These are phyloP conservation scores for Eragrostis curvula DNA, from an alignment of 176 grass and related monocot species.

Conservation along the genomic window DNA sequence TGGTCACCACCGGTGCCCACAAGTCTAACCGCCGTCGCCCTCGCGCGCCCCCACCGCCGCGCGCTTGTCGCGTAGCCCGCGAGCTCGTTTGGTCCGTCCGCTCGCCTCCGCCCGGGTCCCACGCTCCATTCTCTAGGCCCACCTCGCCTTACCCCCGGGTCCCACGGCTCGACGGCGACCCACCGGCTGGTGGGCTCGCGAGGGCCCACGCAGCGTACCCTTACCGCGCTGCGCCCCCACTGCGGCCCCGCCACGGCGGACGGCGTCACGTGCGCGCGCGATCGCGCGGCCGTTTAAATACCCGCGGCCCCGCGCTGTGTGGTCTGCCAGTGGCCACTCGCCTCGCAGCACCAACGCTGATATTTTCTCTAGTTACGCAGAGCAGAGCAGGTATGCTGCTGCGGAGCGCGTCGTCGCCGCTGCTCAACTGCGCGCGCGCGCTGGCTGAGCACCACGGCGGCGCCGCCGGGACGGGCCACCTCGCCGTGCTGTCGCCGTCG, in stretches of 20 bases:
- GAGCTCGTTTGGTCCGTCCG: conserved; percentile 40
- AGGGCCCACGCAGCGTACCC: background rate
- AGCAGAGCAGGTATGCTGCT: conserved; percentile 30
- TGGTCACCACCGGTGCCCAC: no score
- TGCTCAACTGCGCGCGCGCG: conserved; percentile 43
- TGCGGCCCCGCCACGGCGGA: background rate
- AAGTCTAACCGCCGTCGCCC: conserved; percentile 1
- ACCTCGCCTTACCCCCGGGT: background rate
- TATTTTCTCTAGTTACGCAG: background rate
- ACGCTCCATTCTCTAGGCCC: background rate
- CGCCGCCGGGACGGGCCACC: background rate
- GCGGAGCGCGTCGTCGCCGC: conserved; percentile 57
- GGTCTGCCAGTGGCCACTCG: background rate
- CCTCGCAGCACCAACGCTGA: background rate
- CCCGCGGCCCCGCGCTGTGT: background rate
- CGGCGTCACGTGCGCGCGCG: conserved; percentile 4
- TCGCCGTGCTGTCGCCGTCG: background rate
- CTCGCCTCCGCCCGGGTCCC: background rate
- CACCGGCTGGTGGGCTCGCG: background rate
- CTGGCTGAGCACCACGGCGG: conserved; percentile 33
- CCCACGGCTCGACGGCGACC: background rate
- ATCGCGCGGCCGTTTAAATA: conserved; percentile 16
- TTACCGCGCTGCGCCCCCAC: conserved; percentile 1
- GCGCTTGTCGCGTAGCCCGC: conserved; percentile 21
- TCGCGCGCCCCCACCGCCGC: background rate